Evolutionary conservation across 371 early-diverging fungal genomes (phyloP).

Genomic region (Rhizomucor pusillus): DNA sequence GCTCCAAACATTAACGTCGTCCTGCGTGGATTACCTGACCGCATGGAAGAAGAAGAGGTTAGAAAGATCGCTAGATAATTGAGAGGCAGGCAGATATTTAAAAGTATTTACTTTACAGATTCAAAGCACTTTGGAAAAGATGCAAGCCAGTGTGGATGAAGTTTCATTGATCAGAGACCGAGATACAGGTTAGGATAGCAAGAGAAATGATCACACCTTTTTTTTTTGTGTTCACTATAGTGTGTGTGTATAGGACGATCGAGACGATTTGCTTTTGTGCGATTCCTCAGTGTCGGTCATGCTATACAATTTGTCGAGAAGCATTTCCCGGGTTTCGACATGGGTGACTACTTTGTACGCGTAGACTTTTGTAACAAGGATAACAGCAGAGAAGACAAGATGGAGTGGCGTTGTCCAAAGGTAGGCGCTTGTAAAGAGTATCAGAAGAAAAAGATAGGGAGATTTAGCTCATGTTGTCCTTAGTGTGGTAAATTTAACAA

Average conservation of each 20-base stretch:
- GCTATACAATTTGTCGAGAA: conserved; percentile 61
- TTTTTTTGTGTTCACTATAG: too few species aligned
- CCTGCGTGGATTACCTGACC: conserved; percentile 42
- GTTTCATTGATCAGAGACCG: conserved; percentile 49
- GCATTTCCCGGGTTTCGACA: conserved; percentile 37
- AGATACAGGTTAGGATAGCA: conserved; percentile 37
- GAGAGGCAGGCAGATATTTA: too few species aligned
- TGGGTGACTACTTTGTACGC: conserved; percentile 47
- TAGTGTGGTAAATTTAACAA: conserved; percentile 42
- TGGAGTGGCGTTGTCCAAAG: conserved; percentile 55
- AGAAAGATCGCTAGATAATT: conserved; percentile 1
- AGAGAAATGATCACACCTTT: too few species aligned
- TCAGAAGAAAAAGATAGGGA: background rate
- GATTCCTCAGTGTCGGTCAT: conserved; percentile 63
- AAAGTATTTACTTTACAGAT: conserved; percentile 13
- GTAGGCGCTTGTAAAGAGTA: conserved; percentile 18
- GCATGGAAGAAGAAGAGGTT: conserved; percentile 43
- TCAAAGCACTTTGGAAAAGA: conserved; percentile 22
- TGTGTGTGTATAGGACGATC: conserved; percentile 39
- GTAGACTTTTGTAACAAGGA: conserved; percentile 55
- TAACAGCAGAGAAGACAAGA: conserved; percentile 30
- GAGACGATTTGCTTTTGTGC: conserved; percentile 62
- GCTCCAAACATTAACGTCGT: conserved; percentile 51
- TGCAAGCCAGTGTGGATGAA: conserved; percentile 31
- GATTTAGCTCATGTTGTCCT: background rate